Conservation (phyloP, 768 basidiomycete genomes). For the Chiua virens region DNA sequence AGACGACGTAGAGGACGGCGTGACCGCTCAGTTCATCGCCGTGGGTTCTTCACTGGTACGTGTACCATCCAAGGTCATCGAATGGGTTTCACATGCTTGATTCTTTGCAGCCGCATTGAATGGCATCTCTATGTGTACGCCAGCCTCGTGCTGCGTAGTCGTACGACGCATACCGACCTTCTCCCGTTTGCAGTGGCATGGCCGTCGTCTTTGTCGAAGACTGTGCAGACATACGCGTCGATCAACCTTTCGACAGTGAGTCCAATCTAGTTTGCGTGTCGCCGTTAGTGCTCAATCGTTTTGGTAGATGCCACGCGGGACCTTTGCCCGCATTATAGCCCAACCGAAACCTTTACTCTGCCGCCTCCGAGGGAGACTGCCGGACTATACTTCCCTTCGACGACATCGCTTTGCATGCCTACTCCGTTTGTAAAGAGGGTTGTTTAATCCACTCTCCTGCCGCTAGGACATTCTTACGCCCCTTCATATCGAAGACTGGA, state of each 20-base stretch:
- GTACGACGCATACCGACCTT: background rate
- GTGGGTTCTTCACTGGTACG: slow-evolving; percentile 30
- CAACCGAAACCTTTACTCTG: slow-evolving; percentile 2
- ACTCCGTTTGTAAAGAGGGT: background rate
- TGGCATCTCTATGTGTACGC: slow-evolving; percentile 20
- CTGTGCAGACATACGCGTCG: background rate
- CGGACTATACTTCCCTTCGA: slow-evolving; percentile 5
- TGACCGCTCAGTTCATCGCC: slow-evolving; percentile 47
- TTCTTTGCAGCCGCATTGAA: slow-evolving; percentile 15
- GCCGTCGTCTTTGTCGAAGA: slow-evolving; percentile 14
- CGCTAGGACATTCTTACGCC: too few species aligned
- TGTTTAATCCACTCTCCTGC: too few species aligned
- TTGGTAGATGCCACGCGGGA: slow-evolving; percentile 6
- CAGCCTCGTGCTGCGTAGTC: too few species aligned
- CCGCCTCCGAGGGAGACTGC: slow-evolving; percentile 6
- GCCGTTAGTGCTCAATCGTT: background rate
- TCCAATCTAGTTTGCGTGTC: background rate
- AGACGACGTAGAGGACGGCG: slow-evolving; percentile 16
- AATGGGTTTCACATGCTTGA: background rate
- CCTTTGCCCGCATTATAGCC: slow-evolving; percentile 11
- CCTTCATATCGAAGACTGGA: too few species aligned
- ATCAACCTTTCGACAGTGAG: slow-evolving; percentile 1
- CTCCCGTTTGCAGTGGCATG: slow-evolving; percentile 6
- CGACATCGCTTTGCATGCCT: slow-evolving; percentile 2
- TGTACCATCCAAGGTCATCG: background rate